A percentile compares a stretch with the other conserved stretches of the same genome.
These are phyloP conservation scores for Venturia aucupariae DNA, from an alignment of 2,329 filamentous ascomycete genomes.

Conservation along the genomic window DNA sequence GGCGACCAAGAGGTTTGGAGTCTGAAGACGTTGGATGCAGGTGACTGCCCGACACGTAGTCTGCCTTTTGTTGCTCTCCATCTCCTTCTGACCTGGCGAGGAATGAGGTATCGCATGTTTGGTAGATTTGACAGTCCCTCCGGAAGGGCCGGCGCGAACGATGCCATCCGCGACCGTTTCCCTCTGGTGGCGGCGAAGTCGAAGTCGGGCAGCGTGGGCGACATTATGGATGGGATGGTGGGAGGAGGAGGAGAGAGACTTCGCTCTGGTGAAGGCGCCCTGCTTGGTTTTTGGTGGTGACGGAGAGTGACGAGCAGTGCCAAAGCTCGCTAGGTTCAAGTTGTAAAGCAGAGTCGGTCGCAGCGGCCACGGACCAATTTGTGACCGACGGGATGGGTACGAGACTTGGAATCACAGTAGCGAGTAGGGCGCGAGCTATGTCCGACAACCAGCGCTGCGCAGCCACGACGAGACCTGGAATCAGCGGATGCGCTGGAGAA, in stretches of 20 bases:
- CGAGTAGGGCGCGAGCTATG: not conserved
- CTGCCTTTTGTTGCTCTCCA: conserved; percentile 53
- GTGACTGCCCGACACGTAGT: conserved; percentile 56
- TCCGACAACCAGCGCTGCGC: not conserved
- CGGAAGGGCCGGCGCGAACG: conserved; percentile 5
- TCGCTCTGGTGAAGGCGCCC: not conserved
- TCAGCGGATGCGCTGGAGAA: not conserved
- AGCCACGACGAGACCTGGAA: not conserved
- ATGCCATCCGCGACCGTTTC: not conserved
- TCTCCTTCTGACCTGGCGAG: conserved; percentile 57
- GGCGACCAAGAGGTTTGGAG: conserved; percentile 78
- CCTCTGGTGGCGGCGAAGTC: conserved; percentile 5
- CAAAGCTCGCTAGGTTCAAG: no score
- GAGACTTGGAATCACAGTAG: not conserved
- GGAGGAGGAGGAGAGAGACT: not conserved
- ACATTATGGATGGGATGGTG: not conserved
- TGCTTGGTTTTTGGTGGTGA: not conserved
- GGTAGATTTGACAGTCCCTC: conserved; percentile 2
- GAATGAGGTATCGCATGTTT: conserved; percentile 34
- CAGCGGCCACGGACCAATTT: not conserved
- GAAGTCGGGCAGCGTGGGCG: conserved; percentile 1
- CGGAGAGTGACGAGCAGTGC: conserved; percentile 2
- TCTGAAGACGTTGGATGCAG: conserved; percentile 62
- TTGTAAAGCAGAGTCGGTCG: not conserved
- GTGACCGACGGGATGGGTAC: not conserved